Evolutionary conservation across 2,329 filamentous ascomycete species (phyloP), one percentile per base, ranked within the genome.

Genomic region (Rutstroemia sp.): DNA sequence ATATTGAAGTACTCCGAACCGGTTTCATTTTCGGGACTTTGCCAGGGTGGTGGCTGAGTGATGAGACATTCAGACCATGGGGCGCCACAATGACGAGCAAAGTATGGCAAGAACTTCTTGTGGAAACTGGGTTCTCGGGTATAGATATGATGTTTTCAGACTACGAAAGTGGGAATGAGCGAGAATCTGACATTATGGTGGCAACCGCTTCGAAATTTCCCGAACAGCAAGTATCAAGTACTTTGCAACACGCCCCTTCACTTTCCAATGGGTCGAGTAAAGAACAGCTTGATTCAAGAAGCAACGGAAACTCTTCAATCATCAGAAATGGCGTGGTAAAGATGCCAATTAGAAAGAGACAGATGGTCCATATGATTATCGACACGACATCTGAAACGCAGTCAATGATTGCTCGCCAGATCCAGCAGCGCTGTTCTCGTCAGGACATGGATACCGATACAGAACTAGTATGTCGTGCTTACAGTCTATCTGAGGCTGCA

Each of bases 1-100:
- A 23, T 23, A 23, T 23, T 23, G 23, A 23, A 23, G 23, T 23
- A 23, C 23, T 23, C 23, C 23, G 23, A 23, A 23, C 23, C 23
- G 23, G 23, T 23, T 23, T 23, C 5, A 23, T 23, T 23, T 23
- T 23, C 23, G 23, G 23, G 23, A 23, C 44, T 2, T 57, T 75
- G 0, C 65, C 70, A 9, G 72, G 72, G 1, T 75, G 71, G 72
- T 74, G 70, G 71, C 46, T 66, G 3, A 67, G 68, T 10, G 48
- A 23, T 17, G 57, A 58, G 16, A 50, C 56, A 12, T 56, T 47
- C 37, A 39, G 48, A 25, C 9, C 16, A 4, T 51, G 48, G 48
- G 37, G 37, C 9, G 17, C 48, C 21, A 23, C 19, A n/a, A 50
- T 41, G 48, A 39, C 34, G 14, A 23, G 14, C 16, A 21, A 38